phyloP scores from a whole-genome alignment of 2,329 filamentous ascomycete species.

The Alternaria infectoria region DNA sequence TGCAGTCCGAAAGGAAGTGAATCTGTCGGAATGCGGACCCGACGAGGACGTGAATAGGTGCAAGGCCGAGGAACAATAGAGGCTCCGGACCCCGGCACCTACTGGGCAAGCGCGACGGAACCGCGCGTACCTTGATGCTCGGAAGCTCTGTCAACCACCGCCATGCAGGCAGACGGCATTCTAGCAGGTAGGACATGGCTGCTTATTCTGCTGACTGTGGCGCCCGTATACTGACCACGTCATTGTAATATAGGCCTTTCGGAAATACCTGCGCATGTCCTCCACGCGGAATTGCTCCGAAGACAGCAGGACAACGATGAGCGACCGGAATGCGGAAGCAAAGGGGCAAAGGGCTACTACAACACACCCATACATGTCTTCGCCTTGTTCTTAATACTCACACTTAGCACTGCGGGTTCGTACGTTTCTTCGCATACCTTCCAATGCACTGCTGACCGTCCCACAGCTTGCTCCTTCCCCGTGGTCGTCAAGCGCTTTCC shows the following conservation, averaged over 20 bases:
- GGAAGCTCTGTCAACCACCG: slow-evolving; percentile 16
- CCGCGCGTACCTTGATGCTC: slow-evolving; percentile 9
- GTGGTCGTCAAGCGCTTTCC: slow-evolving; percentile 50
- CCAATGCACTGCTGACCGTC: slow-evolving; percentile 19
- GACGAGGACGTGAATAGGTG: neutral
- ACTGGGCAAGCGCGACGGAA: slow-evolving; percentile 12
- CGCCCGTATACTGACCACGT: slow-evolving; percentile 19
- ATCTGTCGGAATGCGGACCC: neutral
- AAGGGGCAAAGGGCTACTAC: slow-evolving; percentile 55
- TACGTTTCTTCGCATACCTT: neutral
- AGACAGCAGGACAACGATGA: slow-evolving; percentile 52
- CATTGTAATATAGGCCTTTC: slow-evolving; percentile 27
- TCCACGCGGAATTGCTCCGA: slow-evolving; percentile 58
- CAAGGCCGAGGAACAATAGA: slow-evolving; percentile 24
- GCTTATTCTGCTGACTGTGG: neutral
- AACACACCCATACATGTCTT: slow-evolving; percentile 63
- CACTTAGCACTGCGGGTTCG: slow-evolving; percentile 60
- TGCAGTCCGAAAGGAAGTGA: neutral
- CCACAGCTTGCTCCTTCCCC: slow-evolving; percentile 48
- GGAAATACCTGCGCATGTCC: slow-evolving; percentile 51
- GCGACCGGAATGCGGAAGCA: slow-evolving; percentile 61
- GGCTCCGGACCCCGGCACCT: slow-evolving; percentile 20
- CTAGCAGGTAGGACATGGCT: slow-evolving; percentile 26
- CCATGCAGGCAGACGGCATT: slow-evolving; percentile 25
- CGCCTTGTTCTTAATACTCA: slow-evolving; percentile 64